Evolutionary conservation across 2,329 filamentous ascomycete species (phyloP).

Genomic region (Ampelomyces quisqualis): DNA sequence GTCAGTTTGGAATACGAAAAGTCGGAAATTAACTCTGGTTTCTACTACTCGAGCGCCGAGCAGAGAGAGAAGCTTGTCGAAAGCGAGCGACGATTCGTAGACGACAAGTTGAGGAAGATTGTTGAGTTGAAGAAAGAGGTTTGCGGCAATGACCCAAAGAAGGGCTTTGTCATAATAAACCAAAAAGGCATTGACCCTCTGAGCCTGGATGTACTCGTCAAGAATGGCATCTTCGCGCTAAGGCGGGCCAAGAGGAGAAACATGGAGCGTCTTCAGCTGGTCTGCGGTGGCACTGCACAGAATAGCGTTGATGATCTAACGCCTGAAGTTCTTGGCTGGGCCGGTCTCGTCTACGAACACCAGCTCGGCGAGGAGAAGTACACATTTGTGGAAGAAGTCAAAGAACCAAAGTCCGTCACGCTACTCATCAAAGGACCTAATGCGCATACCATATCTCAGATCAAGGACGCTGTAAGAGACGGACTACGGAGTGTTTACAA

Average conservation of each 20-base stretch:
- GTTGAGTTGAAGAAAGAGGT: constrained; percentile 97
- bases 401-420: constrained; percentile 97
- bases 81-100: constrained; percentile 92
- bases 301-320: constrained; percentile 95
- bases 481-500: constrained; percentile 97
- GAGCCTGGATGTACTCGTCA: constrained; percentile 91
- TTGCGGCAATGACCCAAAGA: constrained; percentile 87
- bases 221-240: constrained; percentile 95
- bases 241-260: constrained; percentile 95
- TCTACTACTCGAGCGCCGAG: constrained; percentile 97
- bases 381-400: constrained; percentile 97
- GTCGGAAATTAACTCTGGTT: constrained; percentile 97
- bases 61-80: constrained; percentile 98
- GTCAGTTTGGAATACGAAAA: constrained; percentile 98
- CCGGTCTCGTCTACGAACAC: constrained; percentile 94
- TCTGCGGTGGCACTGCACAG: constrained; percentile 87
- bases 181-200: constrained; percentile 98
- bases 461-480: constrained; percentile 94
- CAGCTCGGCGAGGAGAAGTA: constrained; percentile 98
- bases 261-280: constrained; percentile 95
- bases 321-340: constrained; percentile 89
- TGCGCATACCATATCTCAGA: constrained; percentile 91
- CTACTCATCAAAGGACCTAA: constrained; percentile 98
- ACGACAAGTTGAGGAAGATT: constrained; percentile 95
- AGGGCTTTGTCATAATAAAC: constrained; percentile 97